phyloP scores from a whole-genome alignment of 495 filamentous ascomycete genomes.

The Aspergillus kassunensis region DNA sequence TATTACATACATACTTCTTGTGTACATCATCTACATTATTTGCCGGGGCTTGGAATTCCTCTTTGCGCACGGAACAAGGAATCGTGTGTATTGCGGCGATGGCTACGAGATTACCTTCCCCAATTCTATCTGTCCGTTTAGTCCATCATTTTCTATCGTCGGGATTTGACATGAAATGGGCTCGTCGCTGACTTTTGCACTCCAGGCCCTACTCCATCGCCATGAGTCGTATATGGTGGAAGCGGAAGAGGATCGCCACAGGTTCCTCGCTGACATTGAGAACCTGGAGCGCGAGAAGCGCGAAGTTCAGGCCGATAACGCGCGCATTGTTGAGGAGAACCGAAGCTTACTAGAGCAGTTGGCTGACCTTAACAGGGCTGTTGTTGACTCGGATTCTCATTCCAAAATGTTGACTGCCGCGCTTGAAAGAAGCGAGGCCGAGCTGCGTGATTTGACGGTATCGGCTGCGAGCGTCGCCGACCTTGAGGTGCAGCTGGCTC shows the following conservation, averaged over 20 bases:
- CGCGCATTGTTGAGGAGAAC: conserved; percentile 73
- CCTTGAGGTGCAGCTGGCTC: conserved; percentile 71
- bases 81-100: conserved; percentile 6
- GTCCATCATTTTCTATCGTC: conserved; percentile 16
- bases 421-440: conserved; percentile 68
- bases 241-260: conserved; percentile 73
- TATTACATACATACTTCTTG: conserved; percentile 10
- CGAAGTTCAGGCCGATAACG: conserved; percentile 69
- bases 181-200: conserved; percentile 63
- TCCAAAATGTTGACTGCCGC: conserved; percentile 67
- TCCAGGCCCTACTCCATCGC: conserved; percentile 84
- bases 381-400: conserved; percentile 70
- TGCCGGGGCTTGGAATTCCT: conserved; percentile 8
- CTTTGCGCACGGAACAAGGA: background rate
- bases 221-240: conserved; percentile 93
- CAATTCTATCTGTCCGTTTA: conserved; percentile 35
- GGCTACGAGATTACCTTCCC: conserved; percentile 19
- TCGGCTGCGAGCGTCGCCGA: conserved; percentile 70
- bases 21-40: conserved; percentile 12
- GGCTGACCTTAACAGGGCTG: conserved; percentile 70
- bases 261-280: conserved; percentile 66
- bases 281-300: conserved; percentile 72
- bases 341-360: conserved; percentile 72
- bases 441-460: conserved; percentile 66
- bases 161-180: conserved; percentile 17